phyloP scores from a whole-genome alignment of 805 yeast species.

The Starmerella roubikii region DNA sequence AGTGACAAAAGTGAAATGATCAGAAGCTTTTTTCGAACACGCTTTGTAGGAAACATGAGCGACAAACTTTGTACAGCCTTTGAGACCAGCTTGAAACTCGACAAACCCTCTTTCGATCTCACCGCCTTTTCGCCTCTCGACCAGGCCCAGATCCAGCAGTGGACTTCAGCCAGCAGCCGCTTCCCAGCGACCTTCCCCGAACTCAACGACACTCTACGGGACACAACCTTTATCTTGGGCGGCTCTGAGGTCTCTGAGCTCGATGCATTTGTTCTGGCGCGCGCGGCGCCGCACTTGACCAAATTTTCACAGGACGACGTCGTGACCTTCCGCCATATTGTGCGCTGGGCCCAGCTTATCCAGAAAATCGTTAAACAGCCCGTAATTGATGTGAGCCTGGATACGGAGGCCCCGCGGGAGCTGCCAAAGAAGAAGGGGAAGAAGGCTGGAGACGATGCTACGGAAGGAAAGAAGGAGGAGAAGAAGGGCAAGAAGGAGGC shows the following conservation, averaged over 20 bases:
- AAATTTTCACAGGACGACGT: conserved; percentile 45
- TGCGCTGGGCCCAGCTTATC: conserved; percentile 85
- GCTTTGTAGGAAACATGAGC: conserved; percentile 7
- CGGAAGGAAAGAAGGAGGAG: conserved; percentile 10
- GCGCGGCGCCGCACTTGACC: conserved; percentile 46
- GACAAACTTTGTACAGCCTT: conserved; percentile 21
- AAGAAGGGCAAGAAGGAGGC: conserved; percentile 26
- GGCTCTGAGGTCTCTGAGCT: conserved; percentile 44
- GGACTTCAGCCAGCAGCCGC: conserved; percentile 57
- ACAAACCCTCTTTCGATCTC: conserved; percentile 13
- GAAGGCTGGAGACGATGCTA: conserved; percentile 26
- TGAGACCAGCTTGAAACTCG: conserved; percentile 21
- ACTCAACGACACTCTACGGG: conserved; percentile 57
- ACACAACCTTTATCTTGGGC: conserved; percentile 58
- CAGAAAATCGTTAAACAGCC: conserved; percentile 45
- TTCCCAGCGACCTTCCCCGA: conserved; percentile 39
- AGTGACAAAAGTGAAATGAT: no score
- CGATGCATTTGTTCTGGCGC: conserved; percentile 60
- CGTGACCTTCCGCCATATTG: conserved; percentile 61
- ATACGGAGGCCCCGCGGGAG: conserved; percentile 61
- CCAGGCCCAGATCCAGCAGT: conserved; percentile 64
- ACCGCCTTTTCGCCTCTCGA: conserved; percentile 32
- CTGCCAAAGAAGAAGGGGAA: conserved; percentile 29
- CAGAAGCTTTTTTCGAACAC: no score
- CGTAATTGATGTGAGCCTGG: conserved; percentile 42